Evolutionary conservation across 2,329 filamentous ascomycete genomes (phyloP).

Genomic region (Epichloe coenophiala): DNA sequence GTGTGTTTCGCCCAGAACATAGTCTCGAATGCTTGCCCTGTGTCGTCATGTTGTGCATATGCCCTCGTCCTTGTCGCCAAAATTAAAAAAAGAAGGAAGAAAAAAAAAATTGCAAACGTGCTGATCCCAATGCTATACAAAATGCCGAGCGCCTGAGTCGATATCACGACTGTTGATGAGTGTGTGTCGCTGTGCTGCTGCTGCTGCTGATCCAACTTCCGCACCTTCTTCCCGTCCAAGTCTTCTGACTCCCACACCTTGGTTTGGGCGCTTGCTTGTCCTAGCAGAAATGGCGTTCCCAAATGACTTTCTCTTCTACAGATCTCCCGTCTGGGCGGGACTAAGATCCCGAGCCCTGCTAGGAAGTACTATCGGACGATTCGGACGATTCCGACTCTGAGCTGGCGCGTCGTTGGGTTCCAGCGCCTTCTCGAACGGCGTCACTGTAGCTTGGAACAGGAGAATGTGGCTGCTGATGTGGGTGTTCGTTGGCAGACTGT

Average conservation of each 20-base stretch:
- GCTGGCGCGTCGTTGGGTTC: slow-evolving; percentile 14
- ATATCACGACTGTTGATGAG: background rate
- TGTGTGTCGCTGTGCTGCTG: slow-evolving; percentile 1
- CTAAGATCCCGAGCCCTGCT: no score
- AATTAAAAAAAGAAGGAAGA: background rate
- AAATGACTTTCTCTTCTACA: no score
- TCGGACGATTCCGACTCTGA: slow-evolving; percentile 3
- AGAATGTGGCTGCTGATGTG: slow-evolving; percentile 25
- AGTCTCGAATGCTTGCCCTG: no score
- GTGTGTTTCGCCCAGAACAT: no score
- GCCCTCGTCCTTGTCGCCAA: no score
- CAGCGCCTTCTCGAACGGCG: slow-evolving; percentile 44
- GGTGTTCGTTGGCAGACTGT: slow-evolving; percentile 3
- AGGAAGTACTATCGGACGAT: background rate
- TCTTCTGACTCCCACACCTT: background rate
- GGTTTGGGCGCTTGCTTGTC: background rate
- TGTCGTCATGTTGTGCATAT: no score
- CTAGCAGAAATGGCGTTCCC: no score
- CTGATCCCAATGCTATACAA: slow-evolving; percentile 12
- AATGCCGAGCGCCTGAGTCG: slow-evolving; percentile 11
- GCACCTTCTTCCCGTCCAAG: background rate
- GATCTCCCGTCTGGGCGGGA: no score
- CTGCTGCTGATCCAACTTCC: background rate
- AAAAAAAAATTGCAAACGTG: background rate
- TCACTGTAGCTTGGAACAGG: slow-evolving; percentile 77